Conservation (phyloP, 2,329 filamentous ascomycete genomes). For the Cercospora sp. region DNA sequence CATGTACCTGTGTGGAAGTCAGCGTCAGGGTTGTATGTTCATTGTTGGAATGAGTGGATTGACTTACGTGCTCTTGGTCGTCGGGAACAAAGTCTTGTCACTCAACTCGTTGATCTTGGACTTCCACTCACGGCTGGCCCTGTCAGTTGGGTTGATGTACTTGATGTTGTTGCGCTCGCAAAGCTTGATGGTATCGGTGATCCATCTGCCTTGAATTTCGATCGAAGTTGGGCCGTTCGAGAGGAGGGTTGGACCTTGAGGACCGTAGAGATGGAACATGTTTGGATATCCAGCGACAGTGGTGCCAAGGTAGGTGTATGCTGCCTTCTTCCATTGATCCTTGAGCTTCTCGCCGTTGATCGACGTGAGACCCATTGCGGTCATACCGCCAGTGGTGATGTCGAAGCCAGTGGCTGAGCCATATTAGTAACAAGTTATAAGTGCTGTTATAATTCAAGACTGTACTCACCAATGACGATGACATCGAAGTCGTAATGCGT, state of each 20-base stretch:
- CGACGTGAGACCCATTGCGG: conserved; percentile 46
- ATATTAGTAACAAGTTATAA: neutral
- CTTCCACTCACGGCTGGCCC: conserved; percentile 37
- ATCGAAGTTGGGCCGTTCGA: conserved; percentile 46
- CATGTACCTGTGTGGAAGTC: conserved; percentile 20
- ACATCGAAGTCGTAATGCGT: conserved; percentile 45
- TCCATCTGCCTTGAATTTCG: conserved; percentile 46
- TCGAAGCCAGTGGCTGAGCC: conserved; percentile 52
- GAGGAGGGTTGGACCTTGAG: conserved; percentile 47
- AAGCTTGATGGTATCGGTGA: conserved; percentile 33
- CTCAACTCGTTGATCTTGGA: conserved; percentile 34
- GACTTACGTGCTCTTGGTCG: conserved; percentile 35
- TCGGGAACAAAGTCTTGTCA: conserved; percentile 35
- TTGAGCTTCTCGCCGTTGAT: conserved; percentile 29
- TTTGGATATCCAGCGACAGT: conserved; percentile 42
- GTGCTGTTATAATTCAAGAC: neutral
- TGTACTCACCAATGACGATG: conserved; percentile 22
- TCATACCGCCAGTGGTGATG: conserved; percentile 45
- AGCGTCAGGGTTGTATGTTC: neutral
- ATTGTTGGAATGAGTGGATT: neutral
- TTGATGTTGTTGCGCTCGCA: conserved; percentile 32
- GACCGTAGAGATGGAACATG: conserved; percentile 40
- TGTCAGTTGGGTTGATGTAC: conserved; percentile 37
- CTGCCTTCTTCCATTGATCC: conserved; percentile 45
- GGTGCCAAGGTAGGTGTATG: conserved; percentile 49